A percentile compares a stretch with the other conserved stretches of the same genome.
Evolutionary conservation across 1,284 basidiomycete genomes (phyloP).

Genomic region (Cystobasidiaceae sp.): DNA sequence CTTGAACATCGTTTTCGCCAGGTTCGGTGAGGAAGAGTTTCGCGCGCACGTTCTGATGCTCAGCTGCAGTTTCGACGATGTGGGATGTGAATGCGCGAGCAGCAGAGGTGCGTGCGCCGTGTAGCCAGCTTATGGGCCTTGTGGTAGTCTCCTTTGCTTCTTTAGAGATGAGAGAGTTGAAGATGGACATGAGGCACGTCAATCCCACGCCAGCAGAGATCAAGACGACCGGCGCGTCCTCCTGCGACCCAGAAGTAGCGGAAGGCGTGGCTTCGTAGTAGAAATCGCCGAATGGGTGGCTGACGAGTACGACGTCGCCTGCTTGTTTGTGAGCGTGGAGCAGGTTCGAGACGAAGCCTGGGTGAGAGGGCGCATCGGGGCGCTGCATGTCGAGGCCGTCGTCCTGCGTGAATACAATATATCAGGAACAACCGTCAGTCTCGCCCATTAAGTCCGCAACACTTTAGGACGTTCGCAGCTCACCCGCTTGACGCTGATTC

Average conservation of each 20-base stretch:
- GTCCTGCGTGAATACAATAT: background rate
- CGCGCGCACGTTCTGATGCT: background rate
- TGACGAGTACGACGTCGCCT: conserved; percentile 39
- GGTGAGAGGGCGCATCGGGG: background rate
- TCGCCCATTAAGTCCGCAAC: background rate
- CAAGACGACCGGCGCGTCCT: conserved; percentile 40
- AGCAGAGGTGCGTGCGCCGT: background rate
- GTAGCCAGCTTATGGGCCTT: background rate
- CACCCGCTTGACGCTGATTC: conserved; percentile 44
- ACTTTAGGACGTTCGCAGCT: background rate
- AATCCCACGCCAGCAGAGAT: background rate
- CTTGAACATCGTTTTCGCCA: background rate
- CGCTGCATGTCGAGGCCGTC: background rate
- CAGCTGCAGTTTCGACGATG: background rate
- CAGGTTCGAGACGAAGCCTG: conserved; percentile 33
- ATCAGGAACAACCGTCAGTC: background rate
- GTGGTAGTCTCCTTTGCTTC: too few species aligned
- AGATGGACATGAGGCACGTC: background rate
- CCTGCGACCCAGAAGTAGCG: conserved; percentile 21
- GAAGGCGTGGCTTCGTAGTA: too few species aligned
- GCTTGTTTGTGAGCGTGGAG: conserved; percentile 40
- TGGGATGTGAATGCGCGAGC: background rate
- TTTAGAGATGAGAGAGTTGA: background rate
- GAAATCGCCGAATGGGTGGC: conserved; percentile 43
- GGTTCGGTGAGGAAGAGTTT: background rate